Conservation (phyloP, 2,329 filamentous ascomycete species). For the Aureobasidium pullulans region DNA sequence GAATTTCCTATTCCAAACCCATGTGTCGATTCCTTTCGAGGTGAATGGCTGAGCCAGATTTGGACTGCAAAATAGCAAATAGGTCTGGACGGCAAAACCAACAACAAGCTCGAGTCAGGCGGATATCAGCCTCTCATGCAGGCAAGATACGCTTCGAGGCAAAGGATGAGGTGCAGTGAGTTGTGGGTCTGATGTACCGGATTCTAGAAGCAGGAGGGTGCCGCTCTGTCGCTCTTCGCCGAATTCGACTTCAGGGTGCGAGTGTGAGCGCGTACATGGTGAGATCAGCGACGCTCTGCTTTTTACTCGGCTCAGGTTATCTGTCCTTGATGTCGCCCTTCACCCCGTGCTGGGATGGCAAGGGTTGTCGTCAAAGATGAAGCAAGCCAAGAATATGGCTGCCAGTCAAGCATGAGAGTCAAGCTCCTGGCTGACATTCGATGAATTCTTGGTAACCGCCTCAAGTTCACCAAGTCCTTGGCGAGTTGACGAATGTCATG, state of each 20-base stretch:
- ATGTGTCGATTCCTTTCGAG: background rate
- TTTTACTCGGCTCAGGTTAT: conserved; percentile 8
- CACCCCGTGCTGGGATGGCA: background rate
- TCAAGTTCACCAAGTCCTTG: background rate
- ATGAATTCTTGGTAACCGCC: background rate
- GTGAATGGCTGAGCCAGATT: conserved; percentile 8
- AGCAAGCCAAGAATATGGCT: conserved; percentile 6
- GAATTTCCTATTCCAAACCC: background rate
- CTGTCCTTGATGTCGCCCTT: background rate
- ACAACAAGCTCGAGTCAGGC: conserved; percentile 5
- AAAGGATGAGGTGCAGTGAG: background rate
- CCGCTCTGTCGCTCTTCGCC: conserved; percentile 8
- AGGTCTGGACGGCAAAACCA: background rate
- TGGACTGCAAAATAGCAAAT: background rate
- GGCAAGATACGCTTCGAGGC: background rate
- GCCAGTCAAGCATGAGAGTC: background rate
- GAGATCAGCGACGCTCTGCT: conserved; percentile 4
- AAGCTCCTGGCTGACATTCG: background rate
- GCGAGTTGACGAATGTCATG: background rate
- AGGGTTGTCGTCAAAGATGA: conserved; percentile 3
- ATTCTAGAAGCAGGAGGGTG: conserved; percentile 9
- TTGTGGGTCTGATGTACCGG: background rate
- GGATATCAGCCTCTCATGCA: background rate
- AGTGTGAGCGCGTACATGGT: background rate
- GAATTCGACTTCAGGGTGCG: background rate